These are phyloP conservation scores for Dendrobium nobile DNA, from an alignment of 106 monocot genomes.

Conservation along the genomic window DNA sequence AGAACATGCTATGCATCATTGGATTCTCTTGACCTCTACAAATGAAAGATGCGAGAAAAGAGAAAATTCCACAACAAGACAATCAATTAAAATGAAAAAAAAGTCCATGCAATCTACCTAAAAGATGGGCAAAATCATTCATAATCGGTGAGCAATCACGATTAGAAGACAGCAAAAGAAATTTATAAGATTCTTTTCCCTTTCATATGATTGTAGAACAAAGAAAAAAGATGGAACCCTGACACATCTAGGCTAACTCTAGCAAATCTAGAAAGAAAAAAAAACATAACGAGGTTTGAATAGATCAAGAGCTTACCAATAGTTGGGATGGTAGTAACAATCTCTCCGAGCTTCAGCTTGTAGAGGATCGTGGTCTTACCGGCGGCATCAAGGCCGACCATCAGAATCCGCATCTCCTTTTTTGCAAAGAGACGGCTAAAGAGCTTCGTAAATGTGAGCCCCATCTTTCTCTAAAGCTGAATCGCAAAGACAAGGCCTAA, in stretches of 20 bases:
- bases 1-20: background rate
- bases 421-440: constrained; percentile 24
- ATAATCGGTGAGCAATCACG: background rate
- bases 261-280: background rate
- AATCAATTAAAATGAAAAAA: background rate
- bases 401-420: constrained; percentile 27
- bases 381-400: constrained; percentile 27
- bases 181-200: background rate
- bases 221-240: background rate
- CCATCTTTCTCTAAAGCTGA: constrained; percentile 5
- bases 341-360: constrained; percentile 30
- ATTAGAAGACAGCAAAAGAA: background rate
- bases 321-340: constrained; percentile 26
- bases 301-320: constrained; percentile 14
- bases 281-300: background rate
- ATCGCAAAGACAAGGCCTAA: background rate
- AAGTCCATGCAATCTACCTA: background rate
- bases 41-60: background rate
- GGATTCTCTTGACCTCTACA: background rate
- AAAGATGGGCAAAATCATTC: background rate
- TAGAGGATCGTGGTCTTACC: constrained; percentile 28
- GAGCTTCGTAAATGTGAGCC: constrained; percentile 20
- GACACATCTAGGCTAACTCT: background rate
- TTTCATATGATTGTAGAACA: background rate
- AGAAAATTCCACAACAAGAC: background rate